These are phyloP conservation scores for Solanum pimpinellifolium DNA, from an alignment of 257 asterid species.

Conservation along the genomic window DNA sequence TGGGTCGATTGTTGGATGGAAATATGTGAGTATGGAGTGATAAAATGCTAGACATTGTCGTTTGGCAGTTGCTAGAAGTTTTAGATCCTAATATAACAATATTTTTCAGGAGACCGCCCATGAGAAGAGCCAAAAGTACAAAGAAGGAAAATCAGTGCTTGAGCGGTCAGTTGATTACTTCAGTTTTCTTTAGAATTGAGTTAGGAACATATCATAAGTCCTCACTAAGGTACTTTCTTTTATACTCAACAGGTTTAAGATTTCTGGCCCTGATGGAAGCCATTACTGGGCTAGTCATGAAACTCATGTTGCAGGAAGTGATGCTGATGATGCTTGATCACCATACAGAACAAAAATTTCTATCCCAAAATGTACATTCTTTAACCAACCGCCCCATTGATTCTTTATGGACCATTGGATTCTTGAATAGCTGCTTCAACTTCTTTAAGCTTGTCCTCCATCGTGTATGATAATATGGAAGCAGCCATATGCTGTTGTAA, in stretches of 20 bases:
- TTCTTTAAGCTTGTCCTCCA: neutral
- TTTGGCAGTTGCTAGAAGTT: neutral
- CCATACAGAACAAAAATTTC: neutral
- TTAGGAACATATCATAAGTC: neutral
- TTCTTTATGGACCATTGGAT: neutral
- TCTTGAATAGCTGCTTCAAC: neutral
- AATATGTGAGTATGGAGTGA: slow-evolving; percentile 40
- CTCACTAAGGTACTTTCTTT: neutral
- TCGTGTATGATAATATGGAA: neutral
- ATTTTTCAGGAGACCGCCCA: slow-evolving; percentile 35
- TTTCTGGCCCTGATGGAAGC: slow-evolving; percentile 10
- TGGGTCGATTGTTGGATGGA: slow-evolving; percentile 75
- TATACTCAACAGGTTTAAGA: slow-evolving; percentile 6
- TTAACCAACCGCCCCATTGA: neutral
- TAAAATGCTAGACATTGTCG: neutral
- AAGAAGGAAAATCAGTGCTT: slow-evolving; percentile 18
- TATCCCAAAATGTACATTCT: slow-evolving; percentile 37
- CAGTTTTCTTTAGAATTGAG: neutral
- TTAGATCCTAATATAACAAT: neutral
- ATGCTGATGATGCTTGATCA: slow-evolving; percentile 40
- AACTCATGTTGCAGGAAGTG: slow-evolving; percentile 49
- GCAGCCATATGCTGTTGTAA: neutral
- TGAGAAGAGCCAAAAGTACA: slow-evolving; percentile 12
- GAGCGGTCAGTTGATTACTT: slow-evolving; percentile 5
- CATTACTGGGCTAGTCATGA: slow-evolving; percentile 47